A percentile compares a stretch with the other conserved stretches of the same genome.
phyloP scores from a whole-genome alignment of 345 rosid genomes.

The Zanthoxylum bungeanum region DNA sequence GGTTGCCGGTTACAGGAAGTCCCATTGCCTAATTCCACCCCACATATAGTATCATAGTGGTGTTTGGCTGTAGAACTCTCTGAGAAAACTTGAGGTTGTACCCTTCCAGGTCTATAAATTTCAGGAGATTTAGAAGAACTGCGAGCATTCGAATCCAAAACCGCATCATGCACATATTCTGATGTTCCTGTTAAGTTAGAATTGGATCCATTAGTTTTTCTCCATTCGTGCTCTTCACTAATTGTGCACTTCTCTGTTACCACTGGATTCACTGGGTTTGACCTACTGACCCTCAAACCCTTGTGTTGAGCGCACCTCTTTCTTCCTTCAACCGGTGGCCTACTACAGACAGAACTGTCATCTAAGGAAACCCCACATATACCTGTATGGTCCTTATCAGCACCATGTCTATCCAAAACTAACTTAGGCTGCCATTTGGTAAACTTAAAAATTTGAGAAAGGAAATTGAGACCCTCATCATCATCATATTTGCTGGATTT shows the following conservation, averaged over 20 bases:
- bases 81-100: not conserved
- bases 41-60: slow-evolving; percentile 30
- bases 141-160: slow-evolving; percentile 2
- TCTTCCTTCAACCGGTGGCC: slow-evolving; percentile 50
- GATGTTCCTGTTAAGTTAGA: slow-evolving; percentile 6
- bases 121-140: slow-evolving; percentile 7
- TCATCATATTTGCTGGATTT: slow-evolving; percentile 19
- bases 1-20: slow-evolving; percentile 41
- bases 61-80: not conserved
- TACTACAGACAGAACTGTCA: slow-evolving; percentile 47
- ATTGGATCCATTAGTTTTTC: slow-evolving; percentile 30
- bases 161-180: not conserved
- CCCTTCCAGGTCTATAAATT: not conserved
- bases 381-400: slow-evolving; percentile 4
- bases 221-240: slow-evolving; percentile 53
- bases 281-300: not conserved
- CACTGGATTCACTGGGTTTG: not conserved
- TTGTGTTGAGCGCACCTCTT: slow-evolving; percentile 47
- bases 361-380: slow-evolving; percentile 29
- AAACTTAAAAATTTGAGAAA: slow-evolving; percentile 42
- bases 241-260: not conserved
- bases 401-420: slow-evolving; percentile 28
- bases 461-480: slow-evolving; percentile 33
- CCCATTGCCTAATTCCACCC: slow-evolving; percentile 49
- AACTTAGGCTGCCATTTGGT: slow-evolving; percentile 50